Evolutionary conservation across 139 green algal genomes (phyloP).

Genomic region (Raphidocelis subcapitata): DNA sequence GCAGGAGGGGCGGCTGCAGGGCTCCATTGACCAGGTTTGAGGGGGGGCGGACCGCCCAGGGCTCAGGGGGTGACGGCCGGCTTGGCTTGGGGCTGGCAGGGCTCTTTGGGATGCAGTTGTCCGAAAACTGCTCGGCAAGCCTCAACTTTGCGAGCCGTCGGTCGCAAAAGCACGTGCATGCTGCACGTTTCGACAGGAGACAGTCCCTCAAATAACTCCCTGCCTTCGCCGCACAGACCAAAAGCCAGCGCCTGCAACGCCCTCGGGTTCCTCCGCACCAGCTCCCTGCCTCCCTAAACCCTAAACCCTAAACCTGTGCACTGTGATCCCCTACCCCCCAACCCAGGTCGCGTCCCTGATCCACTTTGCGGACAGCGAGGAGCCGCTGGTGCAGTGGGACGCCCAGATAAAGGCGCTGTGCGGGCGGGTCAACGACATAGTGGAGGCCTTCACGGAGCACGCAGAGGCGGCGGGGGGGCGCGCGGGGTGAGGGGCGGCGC

Average conservation of each 20-base stretch:
- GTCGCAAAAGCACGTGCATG: too few species aligned
- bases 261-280: too few species aligned
- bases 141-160: too few species aligned
- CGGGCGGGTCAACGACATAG: conserved; percentile 45
- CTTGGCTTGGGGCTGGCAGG: not conserved
- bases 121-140: too few species aligned
- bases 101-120: too few species aligned
- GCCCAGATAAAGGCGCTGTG: conserved; percentile 70
- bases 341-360: conserved; percentile 85
- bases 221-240: too few species aligned
- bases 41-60: too few species aligned
- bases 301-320: not conserved
- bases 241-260: too few species aligned
- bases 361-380: conserved; percentile 65
- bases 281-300: not conserved
- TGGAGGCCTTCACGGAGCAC: conserved; percentile 21
- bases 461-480: not conserved
- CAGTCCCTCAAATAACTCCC: too few species aligned
- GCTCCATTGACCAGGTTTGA: conserved; percentile 91
- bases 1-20: conserved; percentile 71
- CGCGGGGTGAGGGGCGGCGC: not conserved
- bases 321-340: not conserved
- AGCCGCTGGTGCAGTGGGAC: conserved; percentile 80
- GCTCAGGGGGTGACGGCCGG: not conserved
- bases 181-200: too few species aligned